Evolutionary conservation across 1,139 yeast genomes (phyloP), one percentile per base, ranked within the genome.

Genomic region (Torulaspora pretoriensis): DNA sequence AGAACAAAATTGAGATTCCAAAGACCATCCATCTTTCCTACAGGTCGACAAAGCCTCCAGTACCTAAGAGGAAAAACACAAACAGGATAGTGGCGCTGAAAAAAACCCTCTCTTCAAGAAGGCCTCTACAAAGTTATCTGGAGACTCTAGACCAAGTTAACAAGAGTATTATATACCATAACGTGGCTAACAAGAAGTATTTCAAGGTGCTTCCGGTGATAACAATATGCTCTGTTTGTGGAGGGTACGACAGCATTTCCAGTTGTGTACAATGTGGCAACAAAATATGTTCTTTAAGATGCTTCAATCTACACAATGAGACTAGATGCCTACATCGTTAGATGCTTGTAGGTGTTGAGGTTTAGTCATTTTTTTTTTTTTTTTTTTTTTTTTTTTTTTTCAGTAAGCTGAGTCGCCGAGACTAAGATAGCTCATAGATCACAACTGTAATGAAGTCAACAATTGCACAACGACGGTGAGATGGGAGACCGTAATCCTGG

Each of bases 201-300:
- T 57, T 60, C 47, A 64, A 63, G 39, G 65, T 63, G 1, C 47
- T 63, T 10, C 64, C 66, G 3, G 51, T 62, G 27, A 61, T 63
- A 22, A 61, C 62, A 1, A 55, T 56, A 14, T 63, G 67, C 48
- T 61, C 67, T 19, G 59, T 61, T 2, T 62, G 66, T 41, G 67
- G 65, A 39, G 64, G 62, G 4, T 56, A 58, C 46, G 57, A 60
- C 24, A 56, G 64, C 39, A 51, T 63, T 22, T 60, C 67, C 3
- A 59, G 65, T 25, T 63, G 68, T 42, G 65, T 60, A 2, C 52
- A 53, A 13, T 63, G 68, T 48, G 55, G 55, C 4, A 61, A 58
- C 42, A 63, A 61, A 40, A 54, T 63, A 13, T 63, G 68, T 42
- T 61, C 64, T 10, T 47, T 63, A 22, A 53, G 50, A 23, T 63